Conservation (phyloP, 305 asterid genomes). For the Stenogyne calaminthoides region DNA sequence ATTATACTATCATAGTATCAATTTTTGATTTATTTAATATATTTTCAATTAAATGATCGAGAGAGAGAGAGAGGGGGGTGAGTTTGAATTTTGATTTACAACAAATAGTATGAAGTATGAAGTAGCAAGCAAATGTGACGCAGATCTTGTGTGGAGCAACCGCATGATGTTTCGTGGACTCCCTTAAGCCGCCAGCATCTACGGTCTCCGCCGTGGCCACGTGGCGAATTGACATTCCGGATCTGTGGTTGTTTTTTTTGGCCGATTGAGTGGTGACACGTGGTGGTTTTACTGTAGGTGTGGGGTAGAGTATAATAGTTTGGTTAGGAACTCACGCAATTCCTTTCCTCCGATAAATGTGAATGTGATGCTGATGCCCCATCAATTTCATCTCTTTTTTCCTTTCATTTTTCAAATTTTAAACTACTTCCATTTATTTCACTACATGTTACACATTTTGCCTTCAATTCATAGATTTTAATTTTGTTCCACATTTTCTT, state of each 20-base stretch:
- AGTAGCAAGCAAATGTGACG: neutral
- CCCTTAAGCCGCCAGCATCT: slow-evolving; percentile 28
- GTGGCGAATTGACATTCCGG: slow-evolving; percentile 19
- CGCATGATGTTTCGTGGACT: slow-evolving; percentile 36
- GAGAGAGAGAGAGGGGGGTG: too few species aligned
- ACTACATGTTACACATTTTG: too few species aligned
- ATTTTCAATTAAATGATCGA: too few species aligned
- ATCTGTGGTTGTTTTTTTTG: neutral
- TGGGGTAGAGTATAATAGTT: slow-evolving; percentile 2
- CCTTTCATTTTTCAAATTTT: neutral
- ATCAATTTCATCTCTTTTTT: slow-evolving; percentile 12
- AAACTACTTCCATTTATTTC: neutral
- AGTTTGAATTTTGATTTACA: too few species aligned
- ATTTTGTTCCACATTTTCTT: too few species aligned
- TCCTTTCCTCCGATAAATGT: slow-evolving; percentile 22
- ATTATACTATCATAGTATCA: too few species aligned
- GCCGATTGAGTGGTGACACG: slow-evolving; percentile 28
- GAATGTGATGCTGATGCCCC: slow-evolving; percentile 19
- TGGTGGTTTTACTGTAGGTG: neutral
- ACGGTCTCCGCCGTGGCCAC: slow-evolving; percentile 19
- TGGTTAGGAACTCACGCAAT: slow-evolving; percentile 30
- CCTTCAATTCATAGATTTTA: neutral
- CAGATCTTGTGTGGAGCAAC: slow-evolving; percentile 32
- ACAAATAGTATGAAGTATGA: too few species aligned
- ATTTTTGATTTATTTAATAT: too few species aligned